Evolutionary conservation across 345 rosid species (phyloP).

Genomic region (Populus simonii): DNA sequence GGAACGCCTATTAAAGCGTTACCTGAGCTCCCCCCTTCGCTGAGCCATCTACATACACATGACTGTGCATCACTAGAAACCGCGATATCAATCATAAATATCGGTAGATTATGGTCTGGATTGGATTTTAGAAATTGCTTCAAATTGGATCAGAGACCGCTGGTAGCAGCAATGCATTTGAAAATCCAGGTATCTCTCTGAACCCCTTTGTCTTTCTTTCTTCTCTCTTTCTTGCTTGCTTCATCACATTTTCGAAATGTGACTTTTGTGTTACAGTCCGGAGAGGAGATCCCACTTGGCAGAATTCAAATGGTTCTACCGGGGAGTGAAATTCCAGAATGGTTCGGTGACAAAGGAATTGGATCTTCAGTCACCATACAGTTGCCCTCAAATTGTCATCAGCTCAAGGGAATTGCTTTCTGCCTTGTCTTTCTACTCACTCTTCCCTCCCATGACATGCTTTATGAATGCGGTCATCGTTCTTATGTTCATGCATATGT

Average conservation of each 20-base stretch:
- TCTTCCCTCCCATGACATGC: not conserved
- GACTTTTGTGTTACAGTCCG: not conserved
- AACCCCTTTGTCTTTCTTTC: not conserved
- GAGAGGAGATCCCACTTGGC: fast-evolving
- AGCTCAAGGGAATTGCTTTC: not conserved
- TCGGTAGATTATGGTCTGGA: not conserved
- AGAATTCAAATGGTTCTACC: not conserved
- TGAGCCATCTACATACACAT: no score
- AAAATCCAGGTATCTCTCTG: not conserved
- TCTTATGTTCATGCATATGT: no score
- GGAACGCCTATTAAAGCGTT: not conserved
- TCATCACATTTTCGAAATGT: not conserved
- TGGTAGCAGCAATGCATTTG: not conserved
- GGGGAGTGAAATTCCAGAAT: conserved; percentile 14
- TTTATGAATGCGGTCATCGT: no score
- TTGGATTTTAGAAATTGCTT: not conserved
- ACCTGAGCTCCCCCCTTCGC: not conserved
- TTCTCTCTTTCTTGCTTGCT: not conserved
- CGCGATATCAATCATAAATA: not conserved
- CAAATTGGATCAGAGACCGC: not conserved
- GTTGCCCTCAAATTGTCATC: not conserved
- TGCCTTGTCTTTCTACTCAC: not conserved
- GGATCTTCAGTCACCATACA: not conserved
- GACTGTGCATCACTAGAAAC: not conserved
- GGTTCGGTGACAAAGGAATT: not conserved